phyloP scores from a whole-genome alignment of 2,329 filamentous ascomycete genomes.

The Scytalidium lignicola region DNA sequence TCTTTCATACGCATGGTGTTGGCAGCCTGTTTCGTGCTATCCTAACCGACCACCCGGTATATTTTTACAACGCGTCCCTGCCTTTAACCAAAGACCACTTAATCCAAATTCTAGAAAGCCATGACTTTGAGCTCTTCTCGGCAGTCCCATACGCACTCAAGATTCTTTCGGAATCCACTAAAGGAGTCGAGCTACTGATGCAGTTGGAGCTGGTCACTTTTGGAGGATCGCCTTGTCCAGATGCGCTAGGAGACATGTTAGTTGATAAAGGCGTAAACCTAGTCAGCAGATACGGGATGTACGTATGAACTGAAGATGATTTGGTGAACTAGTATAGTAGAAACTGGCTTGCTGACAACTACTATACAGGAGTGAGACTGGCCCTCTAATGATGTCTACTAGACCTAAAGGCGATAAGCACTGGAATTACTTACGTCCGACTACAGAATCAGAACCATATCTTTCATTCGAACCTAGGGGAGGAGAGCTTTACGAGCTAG shows the following conservation, averaged over 20 bases:
- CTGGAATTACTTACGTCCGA: constrained; percentile 51
- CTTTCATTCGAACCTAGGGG: not conserved
- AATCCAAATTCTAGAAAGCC: constrained; percentile 34
- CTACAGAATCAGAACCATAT: not conserved
- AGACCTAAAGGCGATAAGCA: constrained; percentile 44
- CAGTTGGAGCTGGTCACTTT: constrained; percentile 48
- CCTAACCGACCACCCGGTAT: constrained; percentile 54
- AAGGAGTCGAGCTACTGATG: constrained; percentile 44
- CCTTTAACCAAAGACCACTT: constrained; percentile 42
- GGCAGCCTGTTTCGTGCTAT: constrained; percentile 46
- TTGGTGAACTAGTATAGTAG: not conserved
- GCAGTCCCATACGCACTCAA: constrained; percentile 61
- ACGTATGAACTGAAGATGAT: constrained; percentile 18
- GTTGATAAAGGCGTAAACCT: constrained; percentile 48
- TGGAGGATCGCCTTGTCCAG: constrained; percentile 52
- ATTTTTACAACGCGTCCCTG: constrained; percentile 45
- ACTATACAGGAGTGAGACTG: constrained; percentile 54
- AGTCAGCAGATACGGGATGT: constrained; percentile 51
- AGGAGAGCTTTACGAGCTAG: not conserved
- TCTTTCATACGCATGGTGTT: constrained; percentile 54
- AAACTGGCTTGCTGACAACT: not conserved
- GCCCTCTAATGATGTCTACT: constrained; percentile 56
- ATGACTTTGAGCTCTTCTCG: constrained; percentile 50
- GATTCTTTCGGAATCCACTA: constrained; percentile 51
- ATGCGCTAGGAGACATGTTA: constrained; percentile 50